These are phyloP conservation scores for Sclerotinia minor DNA, from an alignment of 2,329 filamentous ascomycete species.

Conservation along the genomic window DNA sequence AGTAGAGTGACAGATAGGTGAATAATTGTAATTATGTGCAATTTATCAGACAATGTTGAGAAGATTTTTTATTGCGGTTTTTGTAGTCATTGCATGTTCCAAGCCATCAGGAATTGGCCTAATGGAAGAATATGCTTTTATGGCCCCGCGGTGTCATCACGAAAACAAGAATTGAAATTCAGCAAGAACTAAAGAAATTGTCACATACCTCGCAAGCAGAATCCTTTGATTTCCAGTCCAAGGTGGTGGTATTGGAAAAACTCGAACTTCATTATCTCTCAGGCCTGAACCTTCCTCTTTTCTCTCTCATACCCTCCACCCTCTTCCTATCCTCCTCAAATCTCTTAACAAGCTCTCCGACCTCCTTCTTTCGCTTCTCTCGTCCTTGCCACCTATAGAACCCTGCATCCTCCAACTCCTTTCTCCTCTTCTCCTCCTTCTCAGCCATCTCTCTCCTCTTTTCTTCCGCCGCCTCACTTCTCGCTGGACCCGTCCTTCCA, in stretches of 20 bases:
- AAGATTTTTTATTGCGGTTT: slow-evolving; percentile 66
- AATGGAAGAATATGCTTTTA: slow-evolving; percentile 46
- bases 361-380: slow-evolving; percentile 75
- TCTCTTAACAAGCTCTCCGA: slow-evolving; percentile 64
- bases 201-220: slow-evolving; percentile 29
- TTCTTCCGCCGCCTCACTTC: slow-evolving; percentile 68
- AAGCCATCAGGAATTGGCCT: slow-evolving; percentile 38
- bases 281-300: slow-evolving; percentile 60
- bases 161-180: slow-evolving; percentile 23
- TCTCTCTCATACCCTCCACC: slow-evolving; percentile 68
- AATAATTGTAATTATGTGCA: neutral
- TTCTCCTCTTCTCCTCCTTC: slow-evolving; percentile 62
- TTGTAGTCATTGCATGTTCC: slow-evolving; percentile 54
- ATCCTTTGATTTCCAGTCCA: neutral
- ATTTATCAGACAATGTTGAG: slow-evolving; percentile 59
- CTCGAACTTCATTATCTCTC: slow-evolving; percentile 43
- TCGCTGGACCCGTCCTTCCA: slow-evolving; percentile 71
- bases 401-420: slow-evolving; percentile 57
- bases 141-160: slow-evolving; percentile 57
- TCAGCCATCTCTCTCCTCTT: slow-evolving; percentile 60
- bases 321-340: slow-evolving; percentile 77
- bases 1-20: neutral
- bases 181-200: slow-evolving; percentile 18
- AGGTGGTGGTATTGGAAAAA: slow-evolving; percentile 39
- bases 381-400: slow-evolving; percentile 85